These are phyloP conservation scores for Rhizopogon parksii DNA, from an alignment of 1,284 basidiomycete species.

Conservation along the genomic window DNA sequence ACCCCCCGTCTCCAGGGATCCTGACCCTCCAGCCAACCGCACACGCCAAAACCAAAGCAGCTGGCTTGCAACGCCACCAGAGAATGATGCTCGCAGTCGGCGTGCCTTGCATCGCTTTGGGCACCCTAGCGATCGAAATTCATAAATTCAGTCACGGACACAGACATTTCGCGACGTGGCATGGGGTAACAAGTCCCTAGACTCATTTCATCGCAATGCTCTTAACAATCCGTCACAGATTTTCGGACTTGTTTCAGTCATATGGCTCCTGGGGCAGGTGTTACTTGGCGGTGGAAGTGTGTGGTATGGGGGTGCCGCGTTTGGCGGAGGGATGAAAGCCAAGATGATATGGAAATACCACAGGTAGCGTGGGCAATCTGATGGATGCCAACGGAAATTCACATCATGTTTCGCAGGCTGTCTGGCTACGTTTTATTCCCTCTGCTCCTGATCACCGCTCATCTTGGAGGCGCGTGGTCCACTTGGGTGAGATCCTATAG, in stretches of 20 bases:
- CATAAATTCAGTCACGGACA: constrained; percentile 45
- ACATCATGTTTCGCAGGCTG: constrained; percentile 32
- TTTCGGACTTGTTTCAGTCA: constrained; percentile 48
- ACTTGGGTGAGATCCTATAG: constrained; percentile 41
- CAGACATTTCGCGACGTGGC: constrained; percentile 60
- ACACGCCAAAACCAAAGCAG: constrained; percentile 56
- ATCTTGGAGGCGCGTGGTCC: constrained; percentile 63
- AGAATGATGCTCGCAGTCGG: constrained; percentile 46
- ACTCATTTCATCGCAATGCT: constrained; percentile 1
- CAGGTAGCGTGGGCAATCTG: constrained; percentile 33
- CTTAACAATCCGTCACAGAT: constrained; percentile 28
- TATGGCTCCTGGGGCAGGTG: constrained; percentile 52
- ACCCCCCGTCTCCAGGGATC: constrained; percentile 42
- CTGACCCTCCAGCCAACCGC: constrained; percentile 70
- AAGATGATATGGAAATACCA: constrained; percentile 74
- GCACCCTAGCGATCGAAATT: constrained; percentile 46
- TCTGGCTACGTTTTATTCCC: constrained; percentile 62
- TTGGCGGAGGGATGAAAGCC: constrained; percentile 60
- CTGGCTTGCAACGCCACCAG: constrained; percentile 61
- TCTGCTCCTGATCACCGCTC: constrained; percentile 45
- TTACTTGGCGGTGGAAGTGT: constrained; percentile 59
- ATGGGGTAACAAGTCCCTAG: constrained; percentile 43
- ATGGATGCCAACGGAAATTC: background rate
- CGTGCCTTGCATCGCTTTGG: constrained; percentile 47
- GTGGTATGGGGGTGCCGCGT: constrained; percentile 56